Conservation (phyloP, 2,329 filamentous ascomycete genomes). For the Xylariales sp. region DNA sequence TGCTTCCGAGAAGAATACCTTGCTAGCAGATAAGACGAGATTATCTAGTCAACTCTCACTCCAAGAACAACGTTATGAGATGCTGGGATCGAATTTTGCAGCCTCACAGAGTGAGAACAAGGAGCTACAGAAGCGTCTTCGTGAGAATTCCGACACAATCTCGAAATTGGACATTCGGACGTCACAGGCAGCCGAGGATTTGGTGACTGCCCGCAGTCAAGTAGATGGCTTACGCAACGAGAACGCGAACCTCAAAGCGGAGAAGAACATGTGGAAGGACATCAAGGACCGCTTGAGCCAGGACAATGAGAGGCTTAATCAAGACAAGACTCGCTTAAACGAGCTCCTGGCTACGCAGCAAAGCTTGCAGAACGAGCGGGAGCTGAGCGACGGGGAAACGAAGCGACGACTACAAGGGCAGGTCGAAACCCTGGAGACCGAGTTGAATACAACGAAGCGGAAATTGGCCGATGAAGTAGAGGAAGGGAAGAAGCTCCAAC, state of each 20-base stretch:
- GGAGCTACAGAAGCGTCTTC: slow-evolving; percentile 79
- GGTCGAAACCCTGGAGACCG: slow-evolving; percentile 73
- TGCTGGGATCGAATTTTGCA: slow-evolving; percentile 82
- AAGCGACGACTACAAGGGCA: slow-evolving; percentile 74
- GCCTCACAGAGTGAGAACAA: slow-evolving; percentile 80
- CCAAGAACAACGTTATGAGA: slow-evolving; percentile 78
- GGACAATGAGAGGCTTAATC: slow-evolving; percentile 78
- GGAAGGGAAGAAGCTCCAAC: slow-evolving; percentile 74
- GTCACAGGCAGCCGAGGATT: slow-evolving; percentile 88
- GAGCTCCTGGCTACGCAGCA: slow-evolving; percentile 79
- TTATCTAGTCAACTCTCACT: slow-evolving; percentile 76
- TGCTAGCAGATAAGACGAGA: slow-evolving; percentile 79
- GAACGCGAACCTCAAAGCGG: slow-evolving; percentile 86
- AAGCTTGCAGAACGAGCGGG: slow-evolving; percentile 85
- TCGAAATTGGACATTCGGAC: slow-evolving; percentile 87
- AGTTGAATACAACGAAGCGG: slow-evolving; percentile 72
- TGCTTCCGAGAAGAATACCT: slow-evolving; percentile 72
- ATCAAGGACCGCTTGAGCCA: slow-evolving; percentile 85
- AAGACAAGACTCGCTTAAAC: slow-evolving; percentile 82
- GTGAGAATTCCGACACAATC: slow-evolving; percentile 72
- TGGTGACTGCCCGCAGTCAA: slow-evolving; percentile 78
- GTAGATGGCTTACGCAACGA: slow-evolving; percentile 87
- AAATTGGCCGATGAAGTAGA: slow-evolving; percentile 80
- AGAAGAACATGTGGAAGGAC: slow-evolving; percentile 91
- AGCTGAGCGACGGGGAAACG: slow-evolving; percentile 75